A percentile compares a stretch with the other conserved stretches of the same genome.
Evolutionary conservation across 1,139 yeast species (phyloP).

Genomic region (Pneumocystis wakefieldiae): DNA sequence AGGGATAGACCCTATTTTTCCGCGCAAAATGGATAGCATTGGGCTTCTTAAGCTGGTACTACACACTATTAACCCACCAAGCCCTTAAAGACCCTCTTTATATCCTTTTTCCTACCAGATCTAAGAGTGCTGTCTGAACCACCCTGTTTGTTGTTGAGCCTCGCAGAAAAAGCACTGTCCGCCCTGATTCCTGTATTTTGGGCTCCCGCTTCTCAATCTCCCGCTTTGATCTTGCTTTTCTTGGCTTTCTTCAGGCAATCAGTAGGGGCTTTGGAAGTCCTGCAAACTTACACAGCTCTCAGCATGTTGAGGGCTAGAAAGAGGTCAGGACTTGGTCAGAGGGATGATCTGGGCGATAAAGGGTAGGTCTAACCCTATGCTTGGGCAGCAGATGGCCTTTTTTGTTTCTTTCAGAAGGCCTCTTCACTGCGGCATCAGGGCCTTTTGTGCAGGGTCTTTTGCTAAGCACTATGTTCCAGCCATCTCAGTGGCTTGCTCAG

Average conservation of each 20-base stretch:
- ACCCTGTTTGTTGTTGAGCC: constrained; percentile 70
- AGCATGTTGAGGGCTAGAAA: no score
- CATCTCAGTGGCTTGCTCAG: no score
- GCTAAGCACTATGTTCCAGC: no score
- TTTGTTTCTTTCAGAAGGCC: no score
- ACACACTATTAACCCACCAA: constrained; percentile 22
- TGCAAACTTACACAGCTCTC: no score
- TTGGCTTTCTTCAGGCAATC: constrained; percentile 41
- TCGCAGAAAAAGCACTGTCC: constrained; percentile 80
- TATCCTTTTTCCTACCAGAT: constrained; percentile 28
- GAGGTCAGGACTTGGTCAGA: no score
- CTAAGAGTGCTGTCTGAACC: constrained; percentile 79
- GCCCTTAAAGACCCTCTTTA: constrained; percentile 75
- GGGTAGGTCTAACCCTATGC: no score
- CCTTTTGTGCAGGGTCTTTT: no score
- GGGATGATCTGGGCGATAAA: no score
- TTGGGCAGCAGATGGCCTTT: no score
- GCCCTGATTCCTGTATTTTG: constrained; percentile 76
- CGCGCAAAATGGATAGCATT: constrained; percentile 70
- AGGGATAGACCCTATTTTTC: constrained; percentile 81
- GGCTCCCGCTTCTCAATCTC: constrained; percentile 82
- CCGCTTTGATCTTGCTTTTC: constrained; percentile 90
- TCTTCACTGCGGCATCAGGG: no score
- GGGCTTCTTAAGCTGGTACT: constrained; percentile 80
- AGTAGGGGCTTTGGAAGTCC: not conserved